A percentile compares a stretch with the other conserved stretches of the same genome.
phyloP scores from a whole-genome alignment of 2,329 filamentous ascomycete species.

The Neonectria neomacrospora region DNA sequence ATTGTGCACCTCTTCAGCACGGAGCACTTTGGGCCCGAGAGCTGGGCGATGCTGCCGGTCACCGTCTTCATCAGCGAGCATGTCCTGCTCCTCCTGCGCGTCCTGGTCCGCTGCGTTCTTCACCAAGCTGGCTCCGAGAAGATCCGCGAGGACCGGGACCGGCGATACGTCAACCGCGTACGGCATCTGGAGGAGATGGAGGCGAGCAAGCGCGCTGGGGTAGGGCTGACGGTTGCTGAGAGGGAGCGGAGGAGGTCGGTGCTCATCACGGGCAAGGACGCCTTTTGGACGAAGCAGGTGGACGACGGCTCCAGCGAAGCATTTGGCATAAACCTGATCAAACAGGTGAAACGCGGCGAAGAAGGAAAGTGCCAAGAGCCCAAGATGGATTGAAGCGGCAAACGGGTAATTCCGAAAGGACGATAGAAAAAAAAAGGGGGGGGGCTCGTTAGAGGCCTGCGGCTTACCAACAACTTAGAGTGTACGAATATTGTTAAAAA shows the following conservation, averaged over 20 bases:
- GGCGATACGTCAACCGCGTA: slow-evolving; percentile 52
- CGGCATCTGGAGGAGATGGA: slow-evolving; percentile 55
- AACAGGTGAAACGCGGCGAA: slow-evolving; percentile 42
- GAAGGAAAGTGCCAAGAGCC: slow-evolving; percentile 10
- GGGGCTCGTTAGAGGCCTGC: neutral
- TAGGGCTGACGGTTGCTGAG: slow-evolving; percentile 50
- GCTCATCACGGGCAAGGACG: slow-evolving; percentile 47
- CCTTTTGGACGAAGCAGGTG: slow-evolving; percentile 57
- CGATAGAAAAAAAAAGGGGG: no score
- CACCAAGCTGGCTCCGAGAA: slow-evolving; percentile 54
- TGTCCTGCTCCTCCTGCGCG: slow-evolving; percentile 71
- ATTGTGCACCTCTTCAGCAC: slow-evolving; percentile 78
- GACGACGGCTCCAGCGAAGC: slow-evolving; percentile 52
- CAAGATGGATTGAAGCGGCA: slow-evolving; percentile 29
- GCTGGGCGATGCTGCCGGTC: slow-evolving; percentile 73
- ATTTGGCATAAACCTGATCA: slow-evolving; percentile 50
- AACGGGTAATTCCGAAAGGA: neutral
- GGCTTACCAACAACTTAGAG: neutral
- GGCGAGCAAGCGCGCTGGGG: slow-evolving; percentile 48
- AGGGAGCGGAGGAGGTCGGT: slow-evolving; percentile 53
- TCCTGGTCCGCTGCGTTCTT: slow-evolving; percentile 51
- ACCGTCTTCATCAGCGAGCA: slow-evolving; percentile 80
- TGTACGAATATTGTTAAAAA: neutral
- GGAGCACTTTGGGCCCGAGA: slow-evolving; percentile 65
- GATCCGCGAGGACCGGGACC: slow-evolving; percentile 53